Base-by-base conservation (phyloP, 805 yeast species). In the Lachancea meyersii region DNA sequence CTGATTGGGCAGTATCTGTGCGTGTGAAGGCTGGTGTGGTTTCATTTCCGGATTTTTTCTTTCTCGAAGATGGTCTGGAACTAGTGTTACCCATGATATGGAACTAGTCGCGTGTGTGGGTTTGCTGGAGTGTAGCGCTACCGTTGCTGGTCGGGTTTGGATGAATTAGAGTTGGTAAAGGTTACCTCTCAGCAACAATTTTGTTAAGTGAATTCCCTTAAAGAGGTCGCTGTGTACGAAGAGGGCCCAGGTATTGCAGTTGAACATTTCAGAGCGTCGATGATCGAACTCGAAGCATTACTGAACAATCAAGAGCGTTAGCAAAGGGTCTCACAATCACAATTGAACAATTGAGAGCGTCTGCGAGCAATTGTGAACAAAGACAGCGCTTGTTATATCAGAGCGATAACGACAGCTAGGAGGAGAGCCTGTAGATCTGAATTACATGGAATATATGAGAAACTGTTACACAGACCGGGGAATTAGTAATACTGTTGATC, bases 1-100 rank as follows among this genome's bases (percentile, higher is more conserved):
- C 68, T 6, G 79, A 73, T 42, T 67, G 72, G 38, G 72, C 69
- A 2, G 83, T 78, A 51, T 77, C 80, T 11, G 76, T 69, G 37
- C 82, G 61, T 14, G 75, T 64, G 54, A 77, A 73, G 14, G 61
- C 54, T n/a, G 80, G 76, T 18, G 61, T 47, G 35, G 53, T 58
- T 6, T 44, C 45, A 16, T 36, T 26, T 4, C 34, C 23, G 23
- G 22, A 31, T 16, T 24, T 23, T 10, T 23, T 30, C 31, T 37
- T 46, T 24, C 43, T 42, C 4, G 45, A 34, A 30, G 55, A 41
- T 9, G 56, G 65, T 55, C 72, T 75, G 17, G 79, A 74, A 38
- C 72, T 64, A 26, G 72, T 64, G 55, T 76, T 76, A 51, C 80
- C 81, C 80, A 76, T 76, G 18, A 7, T 26, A 14, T 10, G 13